These are phyloP conservation scores for Sporisorium graminicola DNA, from an alignment of 1,284 basidiomycete species.

Conservation along the genomic window DNA sequence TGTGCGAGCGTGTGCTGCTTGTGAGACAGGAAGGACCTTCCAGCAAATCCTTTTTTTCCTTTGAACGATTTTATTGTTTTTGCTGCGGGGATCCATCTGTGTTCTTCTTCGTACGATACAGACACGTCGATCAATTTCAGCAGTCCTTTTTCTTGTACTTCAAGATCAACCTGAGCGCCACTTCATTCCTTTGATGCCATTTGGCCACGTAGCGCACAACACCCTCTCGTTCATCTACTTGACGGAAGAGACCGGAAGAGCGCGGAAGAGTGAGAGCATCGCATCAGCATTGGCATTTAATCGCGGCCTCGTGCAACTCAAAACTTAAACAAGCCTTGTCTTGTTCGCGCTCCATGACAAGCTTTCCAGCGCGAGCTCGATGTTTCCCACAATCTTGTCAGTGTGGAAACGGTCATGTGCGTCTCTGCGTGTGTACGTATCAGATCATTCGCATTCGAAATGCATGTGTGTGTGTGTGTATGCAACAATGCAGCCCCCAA, in stretches of 20 bases:
- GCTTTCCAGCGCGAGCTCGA: background rate
- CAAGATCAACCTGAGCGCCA: background rate
- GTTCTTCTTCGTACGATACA: constrained; percentile 10
- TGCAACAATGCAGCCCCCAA: background rate
- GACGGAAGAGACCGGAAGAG: background rate
- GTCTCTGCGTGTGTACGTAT: background rate
- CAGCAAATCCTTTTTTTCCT: constrained; percentile 5
- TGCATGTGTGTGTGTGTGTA: background rate
- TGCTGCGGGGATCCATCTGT: constrained; percentile 3
- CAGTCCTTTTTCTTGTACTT: too few relatives aligned
- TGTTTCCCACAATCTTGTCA: background rate
- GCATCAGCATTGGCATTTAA: background rate
- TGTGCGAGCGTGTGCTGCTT: background rate
- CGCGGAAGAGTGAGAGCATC: background rate
- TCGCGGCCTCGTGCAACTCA: background rate
- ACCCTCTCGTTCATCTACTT: background rate
- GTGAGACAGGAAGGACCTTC: background rate
- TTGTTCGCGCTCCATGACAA: background rate
- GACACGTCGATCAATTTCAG: constrained; percentile 5
- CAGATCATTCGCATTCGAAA: background rate
- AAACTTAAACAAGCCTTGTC: background rate
- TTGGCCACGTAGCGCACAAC: background rate
- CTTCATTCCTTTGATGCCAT: too few relatives aligned
- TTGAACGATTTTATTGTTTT: background rate
- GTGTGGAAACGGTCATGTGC: background rate